phyloP scores from a whole-genome alignment of 805 yeast genomes.

The Candida adriatica region DNA sequence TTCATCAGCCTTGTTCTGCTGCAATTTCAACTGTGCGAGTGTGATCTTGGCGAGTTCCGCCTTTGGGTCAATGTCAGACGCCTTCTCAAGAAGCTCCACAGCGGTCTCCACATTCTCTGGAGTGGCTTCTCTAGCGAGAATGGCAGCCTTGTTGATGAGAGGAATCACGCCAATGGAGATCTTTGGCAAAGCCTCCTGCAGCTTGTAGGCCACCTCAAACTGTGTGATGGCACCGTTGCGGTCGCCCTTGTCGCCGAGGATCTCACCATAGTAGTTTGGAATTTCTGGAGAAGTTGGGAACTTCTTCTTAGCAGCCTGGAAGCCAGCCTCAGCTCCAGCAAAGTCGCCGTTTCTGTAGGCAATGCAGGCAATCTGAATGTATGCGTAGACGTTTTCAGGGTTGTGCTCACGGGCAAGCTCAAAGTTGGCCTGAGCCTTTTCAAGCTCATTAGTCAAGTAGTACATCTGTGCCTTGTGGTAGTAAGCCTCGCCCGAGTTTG shows the following conservation, averaged over 20 bases:
- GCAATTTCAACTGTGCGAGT: conserved; percentile 87
- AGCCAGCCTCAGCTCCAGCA: conserved; percentile 54
- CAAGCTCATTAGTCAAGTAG: conserved; percentile 72
- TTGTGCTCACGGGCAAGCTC: conserved; percentile 68
- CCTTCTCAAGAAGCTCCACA: conserved; percentile 59
- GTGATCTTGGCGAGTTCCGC: conserved; percentile 85
- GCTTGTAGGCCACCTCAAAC: conserved; percentile 78
- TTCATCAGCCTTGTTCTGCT: conserved; percentile 72
- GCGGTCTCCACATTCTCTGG: conserved; percentile 47
- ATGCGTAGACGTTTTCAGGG: conserved; percentile 72
- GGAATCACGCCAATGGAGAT: conserved; percentile 86
- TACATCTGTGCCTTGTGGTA: conserved; percentile 93
- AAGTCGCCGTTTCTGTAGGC: conserved; percentile 67
- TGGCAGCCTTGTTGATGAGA: conserved; percentile 80
- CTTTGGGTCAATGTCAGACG: conserved; percentile 78
- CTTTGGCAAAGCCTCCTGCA: conserved; percentile 63
- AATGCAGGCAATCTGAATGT: conserved; percentile 89
- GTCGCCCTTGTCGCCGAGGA: conserved; percentile 76
- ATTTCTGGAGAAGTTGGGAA: conserved; percentile 88
- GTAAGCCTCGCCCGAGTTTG: conserved; percentile 72
- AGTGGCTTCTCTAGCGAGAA: conserved; percentile 47
- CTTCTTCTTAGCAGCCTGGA: conserved; percentile 60
- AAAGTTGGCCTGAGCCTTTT: conserved; percentile 67
- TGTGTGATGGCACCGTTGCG: conserved; percentile 66
- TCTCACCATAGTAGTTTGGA: conserved; percentile 94